Evolutionary conservation across 2,329 filamentous ascomycete genomes (phyloP).

Genomic region (Lecanicillium sp.): DNA sequence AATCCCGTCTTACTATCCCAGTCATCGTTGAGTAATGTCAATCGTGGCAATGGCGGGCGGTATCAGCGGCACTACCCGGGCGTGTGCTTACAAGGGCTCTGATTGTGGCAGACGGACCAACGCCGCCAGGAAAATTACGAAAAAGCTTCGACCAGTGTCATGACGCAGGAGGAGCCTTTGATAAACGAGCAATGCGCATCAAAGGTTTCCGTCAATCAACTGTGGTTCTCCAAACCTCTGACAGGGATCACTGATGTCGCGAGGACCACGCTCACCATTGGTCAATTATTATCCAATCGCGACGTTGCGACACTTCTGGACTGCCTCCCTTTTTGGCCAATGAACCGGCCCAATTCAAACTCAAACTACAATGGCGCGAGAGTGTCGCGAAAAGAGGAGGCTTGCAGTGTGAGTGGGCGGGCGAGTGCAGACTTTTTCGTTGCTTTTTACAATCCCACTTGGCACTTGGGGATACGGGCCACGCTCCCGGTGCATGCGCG

Average conservation of each 20-base stretch:
- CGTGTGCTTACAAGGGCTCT: slow-evolving; percentile 3
- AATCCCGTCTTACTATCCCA: not conserved
- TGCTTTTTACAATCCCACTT: not conserved
- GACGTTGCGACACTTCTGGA: not conserved
- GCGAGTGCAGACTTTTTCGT: slow-evolving; percentile 5
- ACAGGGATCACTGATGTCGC: not conserved
- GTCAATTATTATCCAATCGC: slow-evolving; percentile 7
- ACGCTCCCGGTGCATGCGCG: slow-evolving; percentile 4
- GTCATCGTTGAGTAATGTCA: not conserved
- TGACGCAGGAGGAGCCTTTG: not conserved
- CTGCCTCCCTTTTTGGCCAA: slow-evolving; percentile 4
- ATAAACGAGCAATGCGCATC: not conserved
- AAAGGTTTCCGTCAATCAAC: not conserved
- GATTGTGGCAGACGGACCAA: not conserved
- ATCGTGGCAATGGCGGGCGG: not conserved
- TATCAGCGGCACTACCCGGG: too few species aligned
- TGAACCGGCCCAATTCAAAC: not conserved
- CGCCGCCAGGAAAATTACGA: not conserved
- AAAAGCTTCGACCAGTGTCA: not conserved
- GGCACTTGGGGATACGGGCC: not conserved
- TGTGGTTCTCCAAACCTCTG: not conserved
- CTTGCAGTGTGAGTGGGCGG: not conserved
- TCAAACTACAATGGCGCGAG: slow-evolving; percentile 1
- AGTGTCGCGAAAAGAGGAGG: not conserved
- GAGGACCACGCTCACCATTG: not conserved